Percentiles rank a stretch among this genome's conserved stretches.
These are phyloP conservation scores for Simmondsia chinensis DNA, from an alignment of 148 eudicot species.

Conservation along the genomic window DNA sequence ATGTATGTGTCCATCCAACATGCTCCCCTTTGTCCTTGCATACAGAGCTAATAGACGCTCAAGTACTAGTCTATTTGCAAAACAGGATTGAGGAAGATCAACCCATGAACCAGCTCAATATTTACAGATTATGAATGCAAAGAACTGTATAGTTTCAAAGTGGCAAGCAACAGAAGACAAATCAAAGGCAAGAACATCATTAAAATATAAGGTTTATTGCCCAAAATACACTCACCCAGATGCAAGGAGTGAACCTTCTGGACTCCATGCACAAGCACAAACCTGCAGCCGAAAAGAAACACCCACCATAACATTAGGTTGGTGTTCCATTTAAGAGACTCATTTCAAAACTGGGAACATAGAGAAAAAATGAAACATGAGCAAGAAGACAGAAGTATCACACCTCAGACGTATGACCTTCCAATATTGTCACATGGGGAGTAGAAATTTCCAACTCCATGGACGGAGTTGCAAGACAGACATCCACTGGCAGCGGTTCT, in stretches of 20 bases:
- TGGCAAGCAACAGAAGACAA: no score
- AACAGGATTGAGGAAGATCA: no score
- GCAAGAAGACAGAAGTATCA: background rate
- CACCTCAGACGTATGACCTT: conserved; percentile 70
- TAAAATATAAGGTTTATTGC: background rate
- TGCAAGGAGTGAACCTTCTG: conserved; percentile 60
- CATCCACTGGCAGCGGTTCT: conserved; percentile 58
- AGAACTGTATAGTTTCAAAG: no score
- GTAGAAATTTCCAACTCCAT: conserved; percentile 25
- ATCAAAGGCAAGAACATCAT: no score
- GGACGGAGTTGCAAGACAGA: conserved; percentile 14
- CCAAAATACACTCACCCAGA: conserved; percentile 48
- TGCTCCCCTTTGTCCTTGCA: no score
- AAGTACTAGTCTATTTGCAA: no score
- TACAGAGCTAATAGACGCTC: no score
- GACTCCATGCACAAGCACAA: conserved; percentile 76
- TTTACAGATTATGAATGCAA: no score
- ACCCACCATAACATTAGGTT: background rate
- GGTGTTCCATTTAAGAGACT: background rate
- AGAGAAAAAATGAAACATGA: background rate
- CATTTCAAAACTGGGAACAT: background rate
- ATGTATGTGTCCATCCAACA: no score
- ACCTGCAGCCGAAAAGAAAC: conserved; percentile 24
- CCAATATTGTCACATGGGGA: conserved; percentile 43
- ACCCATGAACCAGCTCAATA: no score